Evolutionary conservation across 192 early-diverging fungal species (phyloP), one percentile per base, ranked within the genome.

Genomic region (Anaeromyces robustus): DNA sequence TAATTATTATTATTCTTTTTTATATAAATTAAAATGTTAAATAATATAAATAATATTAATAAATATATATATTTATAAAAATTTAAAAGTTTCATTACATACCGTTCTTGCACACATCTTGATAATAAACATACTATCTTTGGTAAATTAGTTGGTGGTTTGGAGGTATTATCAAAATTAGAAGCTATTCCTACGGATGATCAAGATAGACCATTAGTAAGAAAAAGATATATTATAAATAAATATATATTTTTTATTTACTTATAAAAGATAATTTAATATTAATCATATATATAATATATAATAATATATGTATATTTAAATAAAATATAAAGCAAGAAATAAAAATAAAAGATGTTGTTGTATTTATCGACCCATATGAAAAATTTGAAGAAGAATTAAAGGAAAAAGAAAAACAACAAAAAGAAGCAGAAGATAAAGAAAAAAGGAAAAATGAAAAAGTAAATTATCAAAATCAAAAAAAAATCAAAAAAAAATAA

Each of bases 81-180:
- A n/a, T n/a, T n/a, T 26, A 30, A 59, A 68, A 89, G 88, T 77
- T 90, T 90, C 78, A 87, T 90, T 29, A 88, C 90, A 11, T 89
- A 83, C 79, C 77, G 81, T 29, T 80, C 86, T 16, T 83, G 83
- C 80, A 81, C 37, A 22, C 87, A 89, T 84, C 82, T 91, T 31
- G 82, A 90, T 82, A 90, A 90, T 78, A 97, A 97, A 82, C 97
- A 99, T 83, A 92, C 96, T 0, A 88, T 98, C 12, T 99, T 99
- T 91, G 97, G 97, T 17, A 95, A 90, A 29, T 87, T 98, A 0
- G 94, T 96, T 2, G 94, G 95, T 80, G 97, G 97, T 6, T 83
- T 93, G 83, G 90, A 94, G 29, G 92, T 94, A 7, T 86, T 99
- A 80, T 88, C 88, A 84, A 91, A 89, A 32, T 92, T 98, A 80